Base-by-base conservation (phyloP, 805 yeast species). In the Kodamaea nitidulidarum region DNA sequence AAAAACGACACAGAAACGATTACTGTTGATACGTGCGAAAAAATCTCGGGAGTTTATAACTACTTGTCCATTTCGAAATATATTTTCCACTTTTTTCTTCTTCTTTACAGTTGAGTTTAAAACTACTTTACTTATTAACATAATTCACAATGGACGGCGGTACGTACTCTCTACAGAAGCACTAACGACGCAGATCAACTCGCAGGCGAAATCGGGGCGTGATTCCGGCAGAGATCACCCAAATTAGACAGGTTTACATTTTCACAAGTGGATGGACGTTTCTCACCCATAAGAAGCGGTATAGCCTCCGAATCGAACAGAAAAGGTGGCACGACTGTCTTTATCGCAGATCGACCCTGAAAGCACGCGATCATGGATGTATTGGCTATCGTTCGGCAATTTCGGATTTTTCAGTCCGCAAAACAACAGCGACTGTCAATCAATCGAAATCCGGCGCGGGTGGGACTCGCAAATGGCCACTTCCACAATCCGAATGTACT, bases 81-180 rank as follows among this genome's bases (percentile, higher is more conserved):
- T 39, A 43, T 49, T 50, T 50, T 50, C 48, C 33, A 15, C 32
- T 37, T 37, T 43, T 45, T 43, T 46, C 47, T 48, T 48, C 52
- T 48, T 49, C 45, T 47, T 44, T 42, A 37, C 25, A 48, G 44
- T 44, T 41, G 41, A 45, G 38, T 30, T 43, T 44, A 47, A 37
- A 22, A 37, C 32, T 32, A 30, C 18, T 32, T 30, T 20, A 32
- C 41, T 32, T 32, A 38, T 39, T 38, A 48, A 32, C 47, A 46
- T 38, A 42, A 46, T 44, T 32, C 35, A 42, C 31, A 38, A 74
- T 75, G 80, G 80, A 75, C 73, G 77, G 78, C 63, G 78, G 79
- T 74, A 74, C 63, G 79, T 74, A 62, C 40, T 29, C 4, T 27
- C 16, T 16, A 27, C 31, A 27, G 31, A 15, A 27, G 31, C 27